phyloP scores from a whole-genome alignment of 805 yeast genomes.

The Soucietia sequanensis region DNA sequence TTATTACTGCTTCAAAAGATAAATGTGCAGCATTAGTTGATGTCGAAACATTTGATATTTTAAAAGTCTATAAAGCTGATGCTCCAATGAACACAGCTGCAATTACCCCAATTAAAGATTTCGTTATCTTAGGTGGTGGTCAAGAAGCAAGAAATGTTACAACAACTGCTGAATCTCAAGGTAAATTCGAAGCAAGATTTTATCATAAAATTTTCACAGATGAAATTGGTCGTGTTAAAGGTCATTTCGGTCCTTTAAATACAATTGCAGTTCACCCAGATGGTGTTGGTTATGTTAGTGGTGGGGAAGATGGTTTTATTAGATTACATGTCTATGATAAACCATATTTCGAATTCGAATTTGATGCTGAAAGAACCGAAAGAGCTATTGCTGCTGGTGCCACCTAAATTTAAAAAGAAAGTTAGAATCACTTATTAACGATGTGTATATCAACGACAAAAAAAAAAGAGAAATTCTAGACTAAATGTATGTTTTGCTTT shows the following conservation, averaged over 20 bases:
- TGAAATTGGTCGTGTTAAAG: constrained; percentile 95
- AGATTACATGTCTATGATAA: constrained; percentile 93
- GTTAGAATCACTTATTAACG: too few relatives aligned
- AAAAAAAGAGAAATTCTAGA: too few relatives aligned
- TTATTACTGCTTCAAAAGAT: constrained; percentile 91
- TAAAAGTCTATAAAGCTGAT: constrained; percentile 80
- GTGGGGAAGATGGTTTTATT: constrained; percentile 97
- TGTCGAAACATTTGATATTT: constrained; percentile 66
- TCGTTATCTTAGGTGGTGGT: constrained; percentile 96
- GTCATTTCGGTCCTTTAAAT: constrained; percentile 98
- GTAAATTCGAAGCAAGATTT: constrained; percentile 95
- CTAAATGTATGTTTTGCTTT: too few relatives aligned
- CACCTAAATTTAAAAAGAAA: too few relatives aligned
- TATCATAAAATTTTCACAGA: constrained; percentile 93
- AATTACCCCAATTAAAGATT: constrained; percentile 89
- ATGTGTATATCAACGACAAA: too few relatives aligned
- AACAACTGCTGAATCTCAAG: constrained; percentile 90
- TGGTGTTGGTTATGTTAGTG: constrained; percentile 92
- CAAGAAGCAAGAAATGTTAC: constrained; percentile 98
- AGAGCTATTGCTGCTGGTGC: constrained; percentile 39
- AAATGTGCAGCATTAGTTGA: constrained; percentile 77
- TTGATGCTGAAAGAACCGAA: constrained; percentile 86
- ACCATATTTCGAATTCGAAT: constrained; percentile 87
- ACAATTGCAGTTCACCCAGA: constrained; percentile 91
- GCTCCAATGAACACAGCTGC: constrained; percentile 96